These are phyloP conservation scores for Amylostereum areolatum DNA, from an alignment of 1,284 basidiomycete genomes.

Conservation along the genomic window DNA sequence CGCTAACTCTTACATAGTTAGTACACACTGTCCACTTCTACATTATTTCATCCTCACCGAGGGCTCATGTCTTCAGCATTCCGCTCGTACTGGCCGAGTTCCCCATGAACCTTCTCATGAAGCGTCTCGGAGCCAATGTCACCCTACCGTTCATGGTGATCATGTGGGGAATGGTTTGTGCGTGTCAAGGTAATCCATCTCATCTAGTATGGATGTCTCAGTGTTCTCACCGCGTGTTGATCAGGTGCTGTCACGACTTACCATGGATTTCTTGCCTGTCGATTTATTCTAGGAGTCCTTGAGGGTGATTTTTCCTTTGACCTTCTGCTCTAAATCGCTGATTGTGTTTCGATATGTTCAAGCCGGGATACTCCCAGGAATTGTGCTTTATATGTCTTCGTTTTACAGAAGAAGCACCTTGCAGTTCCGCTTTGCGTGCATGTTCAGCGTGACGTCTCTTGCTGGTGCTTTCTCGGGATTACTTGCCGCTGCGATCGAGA, in stretches of 20 bases:
- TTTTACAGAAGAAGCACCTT: constrained; percentile 54
- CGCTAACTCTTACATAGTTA: constrained; percentile 17
- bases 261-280: constrained; percentile 46
- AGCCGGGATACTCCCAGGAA: constrained; percentile 57
- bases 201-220: too few relatives aligned
- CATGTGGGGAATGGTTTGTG: constrained; percentile 51
- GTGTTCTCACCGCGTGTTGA: too few relatives aligned
- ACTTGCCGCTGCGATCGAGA: constrained; percentile 50
- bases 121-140: constrained; percentile 49
- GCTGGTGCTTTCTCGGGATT: constrained; percentile 61
- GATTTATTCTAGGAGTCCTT: constrained; percentile 60
- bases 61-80: constrained; percentile 20
- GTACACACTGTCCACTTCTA: background rate
- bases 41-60: too few relatives aligned
- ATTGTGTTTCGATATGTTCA: background rate
- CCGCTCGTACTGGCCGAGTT: constrained; percentile 57
- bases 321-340: background rate
- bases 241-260: constrained; percentile 48
- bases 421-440: constrained; percentile 47
- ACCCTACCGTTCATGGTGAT: constrained; percentile 51
- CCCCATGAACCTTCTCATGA: constrained; percentile 53
- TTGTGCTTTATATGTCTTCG: constrained; percentile 50
- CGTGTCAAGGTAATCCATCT: too few relatives aligned
- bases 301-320: constrained; percentile 34
- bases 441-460: constrained; percentile 54